These are phyloP conservation scores for Angophora floribunda DNA, from an alignment of 345 rosid genomes.

Conservation along the genomic window DNA sequence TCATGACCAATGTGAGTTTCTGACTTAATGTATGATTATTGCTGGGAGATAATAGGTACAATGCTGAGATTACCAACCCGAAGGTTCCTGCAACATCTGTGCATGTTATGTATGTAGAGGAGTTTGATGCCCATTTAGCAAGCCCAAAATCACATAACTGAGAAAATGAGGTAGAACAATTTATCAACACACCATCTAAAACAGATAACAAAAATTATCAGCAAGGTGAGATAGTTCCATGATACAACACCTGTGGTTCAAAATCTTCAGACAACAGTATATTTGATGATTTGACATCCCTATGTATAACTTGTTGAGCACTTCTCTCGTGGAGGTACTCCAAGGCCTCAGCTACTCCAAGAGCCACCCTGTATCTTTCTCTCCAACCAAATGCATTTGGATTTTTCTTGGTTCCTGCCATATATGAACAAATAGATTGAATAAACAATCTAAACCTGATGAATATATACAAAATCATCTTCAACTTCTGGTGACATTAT, in stretches of 20 bases:
- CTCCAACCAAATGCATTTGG: slow-evolving; percentile 56
- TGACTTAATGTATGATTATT: neutral
- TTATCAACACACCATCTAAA: neutral
- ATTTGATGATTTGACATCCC: slow-evolving; percentile 97
- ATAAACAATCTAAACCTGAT: neutral
- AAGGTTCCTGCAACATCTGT: slow-evolving; percentile 91
- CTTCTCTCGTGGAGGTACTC: slow-evolving; percentile 63
- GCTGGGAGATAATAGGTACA: neutral
- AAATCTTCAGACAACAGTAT: slow-evolving; percentile 76
- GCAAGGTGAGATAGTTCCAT: neutral
- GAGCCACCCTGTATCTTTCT: slow-evolving; percentile 75
- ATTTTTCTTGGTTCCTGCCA: slow-evolving; percentile 56
- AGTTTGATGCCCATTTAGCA: slow-evolving; percentile 61
- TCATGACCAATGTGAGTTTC: neutral
- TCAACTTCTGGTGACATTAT: neutral
- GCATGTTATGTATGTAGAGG: slow-evolving; percentile 55
- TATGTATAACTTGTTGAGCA: slow-evolving; percentile 65
- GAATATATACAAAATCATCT: neutral
- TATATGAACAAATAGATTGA: neutral
- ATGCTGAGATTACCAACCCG: slow-evolving; percentile 41
- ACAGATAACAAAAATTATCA: neutral
- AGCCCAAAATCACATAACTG: slow-evolving; percentile 98
- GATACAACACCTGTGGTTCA: slow-evolving; percentile 70
- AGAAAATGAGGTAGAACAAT: neutral
- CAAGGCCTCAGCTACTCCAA: slow-evolving; percentile 89